Conservation (phyloP, 2,329 filamentous ascomycete genomes). For the Fusarium mundagurra region DNA sequence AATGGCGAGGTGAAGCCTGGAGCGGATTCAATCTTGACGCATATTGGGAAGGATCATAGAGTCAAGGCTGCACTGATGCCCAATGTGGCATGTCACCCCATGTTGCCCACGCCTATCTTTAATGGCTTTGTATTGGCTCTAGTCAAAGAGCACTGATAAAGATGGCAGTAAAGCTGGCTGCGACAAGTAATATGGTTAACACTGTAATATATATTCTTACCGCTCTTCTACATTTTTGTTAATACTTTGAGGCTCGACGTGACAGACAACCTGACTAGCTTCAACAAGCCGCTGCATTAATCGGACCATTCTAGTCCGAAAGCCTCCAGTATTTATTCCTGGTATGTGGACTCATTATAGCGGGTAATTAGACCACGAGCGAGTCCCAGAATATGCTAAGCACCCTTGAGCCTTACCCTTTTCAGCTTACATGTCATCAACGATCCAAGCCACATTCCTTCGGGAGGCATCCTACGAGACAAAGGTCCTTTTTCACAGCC, state of each 20-base stretch:
- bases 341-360: neutral
- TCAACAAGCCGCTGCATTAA: neutral
- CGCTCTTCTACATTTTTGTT: too few species aligned
- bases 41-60: slow-evolving; percentile 38
- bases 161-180: too few species aligned
- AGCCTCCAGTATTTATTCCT: neutral
- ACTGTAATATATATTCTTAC: neutral
- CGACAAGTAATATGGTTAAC: accelerated
- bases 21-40: slow-evolving; percentile 32
- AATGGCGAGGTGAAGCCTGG: neutral
- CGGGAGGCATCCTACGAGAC: neutral
- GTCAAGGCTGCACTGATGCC: slow-evolving; percentile 42
- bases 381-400: neutral
- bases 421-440: neutral
- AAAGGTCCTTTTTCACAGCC: neutral
- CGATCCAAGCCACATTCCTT: neutral
- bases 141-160: neutral
- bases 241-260: neutral
- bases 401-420: neutral
- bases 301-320: neutral
- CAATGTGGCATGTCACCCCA: neutral
- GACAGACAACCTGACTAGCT: too few species aligned
- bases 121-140: neutral
- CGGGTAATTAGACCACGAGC: neutral
- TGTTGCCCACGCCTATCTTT: neutral